Base-by-base conservation (phyloP, 768 basidiomycete species). In the Lactifluus subvellereus region DNA sequence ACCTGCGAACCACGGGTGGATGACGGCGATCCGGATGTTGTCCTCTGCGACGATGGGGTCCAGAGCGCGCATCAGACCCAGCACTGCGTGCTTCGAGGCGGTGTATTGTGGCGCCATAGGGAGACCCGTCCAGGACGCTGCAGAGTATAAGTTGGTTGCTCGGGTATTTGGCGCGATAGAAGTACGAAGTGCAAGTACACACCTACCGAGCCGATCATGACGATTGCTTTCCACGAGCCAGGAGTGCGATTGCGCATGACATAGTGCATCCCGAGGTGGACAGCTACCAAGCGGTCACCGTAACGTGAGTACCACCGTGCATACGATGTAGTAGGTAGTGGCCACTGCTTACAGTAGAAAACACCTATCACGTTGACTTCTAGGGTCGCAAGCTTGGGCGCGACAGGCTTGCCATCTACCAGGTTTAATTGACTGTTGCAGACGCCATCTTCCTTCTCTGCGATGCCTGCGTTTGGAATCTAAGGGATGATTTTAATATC, bases 161-260 rank as follows among this genome's bases (percentile, higher is more conserved):
- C n/a, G 1, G 45, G 45, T n/a, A 0, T 40, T 33, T 18, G 9
- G 13, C 14, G 9, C 8, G 10, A 33, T 42, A 32, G 37, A 48
- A 20, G 18, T 8, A 13, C 22, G 18, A 33, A 57, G 20, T 22
- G 16, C 16, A 37, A 16, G 16, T n/a, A 64, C 72, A 20, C 43
- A 72, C 73, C 72, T 66, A 76, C 69, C 8, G 74, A 75, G 30
- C 75, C 74, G 1, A 75, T 67, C 8, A 75, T 57, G 0, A 75
- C 68, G 51, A 76, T 65, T 5, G 72, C 67, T 54, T 73, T 75
- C 49, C 69, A 64, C 4, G 61, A 52, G 30, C 40, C 66, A 27
- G 35, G 49, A 27, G 54, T 27, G 32, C 66, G 59, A 22, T 68
- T 64, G 9, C 56, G 54, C 40, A 67, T 63, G 32, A 77, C 61